phyloP scores from a whole-genome alignment of 495 filamentous ascomycete genomes.

The Hypoxylon crocopeplum region DNA sequence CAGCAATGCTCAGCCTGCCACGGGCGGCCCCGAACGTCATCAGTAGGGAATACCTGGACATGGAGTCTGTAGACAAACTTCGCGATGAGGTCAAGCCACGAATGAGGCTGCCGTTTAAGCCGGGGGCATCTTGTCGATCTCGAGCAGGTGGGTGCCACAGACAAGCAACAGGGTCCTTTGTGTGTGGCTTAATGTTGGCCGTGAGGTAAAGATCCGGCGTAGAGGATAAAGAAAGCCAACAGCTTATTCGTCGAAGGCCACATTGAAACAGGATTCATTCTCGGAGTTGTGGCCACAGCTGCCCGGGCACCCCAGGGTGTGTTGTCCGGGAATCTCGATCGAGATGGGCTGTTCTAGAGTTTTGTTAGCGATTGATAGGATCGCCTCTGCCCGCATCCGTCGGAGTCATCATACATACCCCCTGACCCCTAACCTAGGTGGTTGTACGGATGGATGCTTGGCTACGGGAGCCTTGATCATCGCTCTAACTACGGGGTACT shows the following conservation, averaged over 20 bases:
- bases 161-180: conserved; percentile 7
- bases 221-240: not conserved
- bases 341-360: not conserved
- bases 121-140: conserved; percentile 18
- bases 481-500: no score
- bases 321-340: conserved; percentile 32
- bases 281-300: not conserved
- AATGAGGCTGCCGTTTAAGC: conserved; percentile 25
- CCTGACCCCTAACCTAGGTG: no score
- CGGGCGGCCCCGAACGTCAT: conserved; percentile 34
- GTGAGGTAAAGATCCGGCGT: not conserved
- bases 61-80: conserved; percentile 13
- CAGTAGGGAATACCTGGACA: conserved; percentile 33
- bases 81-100: conserved; percentile 35
- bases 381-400: conserved; percentile 4
- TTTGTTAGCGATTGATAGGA: not conserved
- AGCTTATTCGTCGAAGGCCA: conserved; percentile 8
- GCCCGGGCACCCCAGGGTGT: conserved; percentile 14
- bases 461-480: no score
- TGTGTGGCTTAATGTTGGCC: conserved; percentile 24
- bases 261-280: conserved; percentile 27
- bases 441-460: conserved; percentile 17
- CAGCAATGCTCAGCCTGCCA: not conserved
- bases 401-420: not conserved
- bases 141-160: conserved; percentile 11